A percentile compares a stretch with the other conserved stretches of the same genome.
Conservation (phyloP, 1,139 yeast species). For the Pichia sp. region DNA sequence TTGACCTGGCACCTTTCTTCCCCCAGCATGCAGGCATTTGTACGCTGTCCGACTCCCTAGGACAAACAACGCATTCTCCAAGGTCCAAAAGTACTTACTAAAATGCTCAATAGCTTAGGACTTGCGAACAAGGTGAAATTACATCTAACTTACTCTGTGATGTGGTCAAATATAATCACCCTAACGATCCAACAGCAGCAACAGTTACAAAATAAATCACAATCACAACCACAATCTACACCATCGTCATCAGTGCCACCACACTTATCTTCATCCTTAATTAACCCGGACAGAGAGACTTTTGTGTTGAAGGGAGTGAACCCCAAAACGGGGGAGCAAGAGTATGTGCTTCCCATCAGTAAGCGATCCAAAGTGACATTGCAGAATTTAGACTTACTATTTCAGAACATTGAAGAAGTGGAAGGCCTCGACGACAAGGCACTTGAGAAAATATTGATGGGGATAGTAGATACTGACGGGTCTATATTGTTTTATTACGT, state of each 20-base stretch:
- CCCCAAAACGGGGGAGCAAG: constrained; percentile 8
- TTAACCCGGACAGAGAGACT: constrained; percentile 3
- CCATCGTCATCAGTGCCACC: not conserved
- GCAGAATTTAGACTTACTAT: constrained; percentile 20
- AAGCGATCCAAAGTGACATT: constrained; percentile 27
- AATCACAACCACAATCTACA: no score
- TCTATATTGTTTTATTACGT: constrained; percentile 62
- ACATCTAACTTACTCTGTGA: constrained; percentile 4
- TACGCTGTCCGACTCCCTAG: no score
- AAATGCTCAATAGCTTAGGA: constrained; percentile 9
- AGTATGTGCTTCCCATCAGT: constrained; percentile 19
- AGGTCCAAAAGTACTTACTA: no score
- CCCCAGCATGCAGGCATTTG: no score
- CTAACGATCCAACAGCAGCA: not conserved
- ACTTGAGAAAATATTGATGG: constrained; percentile 43
- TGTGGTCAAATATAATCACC: constrained; percentile 10
- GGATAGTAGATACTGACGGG: constrained; percentile 54
- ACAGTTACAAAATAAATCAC: not conserved
- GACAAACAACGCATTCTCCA: no score
- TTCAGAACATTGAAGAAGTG: constrained; percentile 17
- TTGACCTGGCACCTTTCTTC: not conserved
- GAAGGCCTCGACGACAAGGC: not conserved
- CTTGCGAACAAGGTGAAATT: constrained; percentile 9
- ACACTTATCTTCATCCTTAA: not conserved
- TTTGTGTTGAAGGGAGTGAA: constrained; percentile 11